Conservation (phyloP, 2,329 filamentous ascomycete species). For the Cercospora sojina region DNA sequence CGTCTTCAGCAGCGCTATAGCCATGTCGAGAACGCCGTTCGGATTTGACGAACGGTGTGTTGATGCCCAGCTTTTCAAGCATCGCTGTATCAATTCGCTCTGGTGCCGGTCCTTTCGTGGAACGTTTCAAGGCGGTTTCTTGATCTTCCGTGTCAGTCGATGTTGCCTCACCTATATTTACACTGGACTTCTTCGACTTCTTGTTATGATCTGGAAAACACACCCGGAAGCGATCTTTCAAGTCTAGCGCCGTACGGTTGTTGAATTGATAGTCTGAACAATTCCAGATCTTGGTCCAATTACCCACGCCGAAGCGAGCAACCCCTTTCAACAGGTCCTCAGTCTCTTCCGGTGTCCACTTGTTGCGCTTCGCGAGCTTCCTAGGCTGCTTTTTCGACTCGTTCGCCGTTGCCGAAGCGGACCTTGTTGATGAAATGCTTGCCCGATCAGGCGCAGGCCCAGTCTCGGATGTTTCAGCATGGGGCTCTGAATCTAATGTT, state of each 20-base stretch:
- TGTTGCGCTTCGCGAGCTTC: constrained; percentile 41
- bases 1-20: constrained; percentile 59
- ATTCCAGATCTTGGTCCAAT: constrained; percentile 62
- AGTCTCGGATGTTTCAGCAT: background rate
- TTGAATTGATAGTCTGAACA: constrained; percentile 59
- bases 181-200: background rate
- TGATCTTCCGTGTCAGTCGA: background rate
- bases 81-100: constrained; percentile 36
- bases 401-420: constrained; percentile 30
- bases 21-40: constrained; percentile 55
- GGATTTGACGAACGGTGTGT: constrained; percentile 50
- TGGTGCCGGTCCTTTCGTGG: constrained; percentile 24
- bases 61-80: constrained; percentile 49
- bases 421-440: constrained; percentile 19
- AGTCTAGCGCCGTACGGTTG: constrained; percentile 58
- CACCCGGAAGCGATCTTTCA: constrained; percentile 57
- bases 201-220: constrained; percentile 34
- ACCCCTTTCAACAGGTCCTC: constrained; percentile 58
- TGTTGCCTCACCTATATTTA: background rate
- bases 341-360: constrained; percentile 64
- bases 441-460: background rate
- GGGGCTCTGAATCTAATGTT: background rate
- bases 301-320: constrained; percentile 61
- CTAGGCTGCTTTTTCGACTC: constrained; percentile 16
- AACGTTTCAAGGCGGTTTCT: constrained; percentile 7